Conservation (phyloP, 768 basidiomycete species). For the Exidia glandulosa region DNA sequence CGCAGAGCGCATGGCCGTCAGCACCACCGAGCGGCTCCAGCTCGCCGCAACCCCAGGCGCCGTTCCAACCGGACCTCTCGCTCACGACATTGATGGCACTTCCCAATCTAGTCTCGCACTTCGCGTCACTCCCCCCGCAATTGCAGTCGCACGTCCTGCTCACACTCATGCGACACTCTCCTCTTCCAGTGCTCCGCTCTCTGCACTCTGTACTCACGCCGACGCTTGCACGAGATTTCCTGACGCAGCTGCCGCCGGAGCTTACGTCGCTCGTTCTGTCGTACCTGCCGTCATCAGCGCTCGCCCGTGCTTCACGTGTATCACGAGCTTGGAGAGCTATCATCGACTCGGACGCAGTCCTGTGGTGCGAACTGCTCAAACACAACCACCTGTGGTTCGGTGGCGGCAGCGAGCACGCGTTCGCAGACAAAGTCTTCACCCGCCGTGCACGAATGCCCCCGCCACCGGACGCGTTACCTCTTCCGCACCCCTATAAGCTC, state of each 20-base stretch:
- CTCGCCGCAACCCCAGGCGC: constrained; percentile 51
- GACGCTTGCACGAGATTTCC: constrained; percentile 88
- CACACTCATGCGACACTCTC: constrained; percentile 83
- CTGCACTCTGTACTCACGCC: constrained; percentile 82
- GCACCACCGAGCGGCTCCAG: constrained; percentile 71
- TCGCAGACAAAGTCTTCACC: constrained; percentile 59
- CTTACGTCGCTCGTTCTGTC: constrained; percentile 82
- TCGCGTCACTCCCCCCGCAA: constrained; percentile 63
- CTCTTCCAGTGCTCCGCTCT: constrained; percentile 82
- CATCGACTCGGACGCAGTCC: constrained; percentile 79
- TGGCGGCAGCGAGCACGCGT: constrained; percentile 69
- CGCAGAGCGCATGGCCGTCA: constrained; percentile 63
- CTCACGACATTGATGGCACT: constrained; percentile 79
- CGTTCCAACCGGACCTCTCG: constrained; percentile 71
- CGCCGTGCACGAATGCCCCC: constrained; percentile 37
- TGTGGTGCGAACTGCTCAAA: constrained; percentile 83
- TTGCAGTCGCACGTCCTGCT: constrained; percentile 91
- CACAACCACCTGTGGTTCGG: constrained; percentile 85
- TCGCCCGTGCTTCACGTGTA: constrained; percentile 81
- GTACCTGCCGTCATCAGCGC: constrained; percentile 69
- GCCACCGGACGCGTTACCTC: constrained; percentile 42
- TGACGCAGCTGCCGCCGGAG: constrained; percentile 84
- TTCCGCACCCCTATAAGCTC: constrained; percentile 82
- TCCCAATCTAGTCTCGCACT: constrained; percentile 72
- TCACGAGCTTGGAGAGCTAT: constrained; percentile 84